Evolutionary conservation across 768 basidiomycete species (phyloP).

Genomic region (Cubamyces sp.): DNA sequence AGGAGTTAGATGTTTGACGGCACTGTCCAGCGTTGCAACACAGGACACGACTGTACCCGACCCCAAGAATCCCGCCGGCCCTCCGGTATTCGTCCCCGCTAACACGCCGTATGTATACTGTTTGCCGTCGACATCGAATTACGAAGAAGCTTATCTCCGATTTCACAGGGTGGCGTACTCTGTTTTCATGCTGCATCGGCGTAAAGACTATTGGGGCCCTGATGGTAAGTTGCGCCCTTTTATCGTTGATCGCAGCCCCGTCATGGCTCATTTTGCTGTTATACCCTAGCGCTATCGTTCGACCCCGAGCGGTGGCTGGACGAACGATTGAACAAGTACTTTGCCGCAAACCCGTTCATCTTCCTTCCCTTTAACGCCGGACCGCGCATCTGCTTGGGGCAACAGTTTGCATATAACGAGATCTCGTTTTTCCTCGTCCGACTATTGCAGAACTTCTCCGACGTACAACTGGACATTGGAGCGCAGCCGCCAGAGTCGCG

Average conservation of each 20-base stretch:
- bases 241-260: no score
- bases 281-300: conserved; percentile 43
- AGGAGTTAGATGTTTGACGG: background rate
- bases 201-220: conserved; percentile 60
- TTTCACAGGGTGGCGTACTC: conserved; percentile 30
- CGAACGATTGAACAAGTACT: conserved; percentile 53
- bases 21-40: conserved; percentile 23
- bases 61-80: conserved; percentile 26
- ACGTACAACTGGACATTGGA: conserved; percentile 43
- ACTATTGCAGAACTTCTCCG: conserved; percentile 52
- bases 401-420: conserved; percentile 63
- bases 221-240: conserved; percentile 39
- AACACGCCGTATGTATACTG: conserved; percentile 34
- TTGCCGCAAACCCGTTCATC: conserved; percentile 67
- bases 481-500: conserved; percentile 39
- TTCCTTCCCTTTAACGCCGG: conserved; percentile 73
- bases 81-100: conserved; percentile 35
- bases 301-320: conserved; percentile 73
- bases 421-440: conserved; percentile 57
- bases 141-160: no score
- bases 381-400: conserved; percentile 65
- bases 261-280: background rate
- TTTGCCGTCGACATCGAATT: conserved; percentile 27
- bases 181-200: conserved; percentile 39
- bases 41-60: conserved; percentile 31